Percentiles rank a stretch among this genome's conserved stretches.
Evolutionary conservation across 306 rosid species (phyloP).

Genomic region (Cercis canadensis): DNA sequence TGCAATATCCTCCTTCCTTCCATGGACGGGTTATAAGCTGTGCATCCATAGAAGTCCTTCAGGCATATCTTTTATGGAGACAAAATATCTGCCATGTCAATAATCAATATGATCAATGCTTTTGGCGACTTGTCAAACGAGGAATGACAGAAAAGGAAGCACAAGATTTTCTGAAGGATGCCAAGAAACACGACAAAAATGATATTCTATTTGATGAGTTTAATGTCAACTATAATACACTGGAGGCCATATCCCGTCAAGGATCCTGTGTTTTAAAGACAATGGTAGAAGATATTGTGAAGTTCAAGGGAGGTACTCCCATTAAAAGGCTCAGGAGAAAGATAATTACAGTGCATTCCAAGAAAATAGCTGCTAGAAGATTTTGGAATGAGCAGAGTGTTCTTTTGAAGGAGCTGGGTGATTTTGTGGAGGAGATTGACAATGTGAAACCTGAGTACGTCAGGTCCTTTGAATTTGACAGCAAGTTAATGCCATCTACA

Average conservation of each 20-base stretch:
- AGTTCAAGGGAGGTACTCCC: conserved; percentile 67
- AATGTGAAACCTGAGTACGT: conserved; percentile 74
- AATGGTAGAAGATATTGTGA: conserved; percentile 67
- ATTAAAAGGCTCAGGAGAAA: conserved; percentile 64
- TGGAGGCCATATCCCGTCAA: conserved; percentile 66
- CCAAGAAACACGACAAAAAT: conserved; percentile 59
- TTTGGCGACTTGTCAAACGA: conserved; percentile 65
- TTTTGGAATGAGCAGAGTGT: conserved; percentile 66
- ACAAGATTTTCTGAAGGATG: conserved; percentile 52
- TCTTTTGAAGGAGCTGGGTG: conserved; percentile 80
- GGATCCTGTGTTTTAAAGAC: conserved; percentile 75
- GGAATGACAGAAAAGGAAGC: conserved; percentile 71
- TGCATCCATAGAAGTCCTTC: conserved; percentile 74
- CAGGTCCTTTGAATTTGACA: conserved; percentile 69
- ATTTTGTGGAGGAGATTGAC: conserved; percentile 63
- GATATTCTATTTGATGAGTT: conserved; percentile 68
- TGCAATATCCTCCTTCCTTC: conserved; percentile 64
- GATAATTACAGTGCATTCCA: conserved; percentile 54
- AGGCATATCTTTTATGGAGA: conserved; percentile 82
- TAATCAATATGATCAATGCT: conserved; percentile 66
- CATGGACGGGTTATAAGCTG: conserved; percentile 63
- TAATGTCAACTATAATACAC: conserved; percentile 63
- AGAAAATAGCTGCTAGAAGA: conserved; percentile 59
- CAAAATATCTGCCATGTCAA: conserved; percentile 73
- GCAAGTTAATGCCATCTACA: conserved; percentile 69